phyloP scores from a whole-genome alignment of 2,329 filamentous ascomycete genomes.

The Epichloe sp. region DNA sequence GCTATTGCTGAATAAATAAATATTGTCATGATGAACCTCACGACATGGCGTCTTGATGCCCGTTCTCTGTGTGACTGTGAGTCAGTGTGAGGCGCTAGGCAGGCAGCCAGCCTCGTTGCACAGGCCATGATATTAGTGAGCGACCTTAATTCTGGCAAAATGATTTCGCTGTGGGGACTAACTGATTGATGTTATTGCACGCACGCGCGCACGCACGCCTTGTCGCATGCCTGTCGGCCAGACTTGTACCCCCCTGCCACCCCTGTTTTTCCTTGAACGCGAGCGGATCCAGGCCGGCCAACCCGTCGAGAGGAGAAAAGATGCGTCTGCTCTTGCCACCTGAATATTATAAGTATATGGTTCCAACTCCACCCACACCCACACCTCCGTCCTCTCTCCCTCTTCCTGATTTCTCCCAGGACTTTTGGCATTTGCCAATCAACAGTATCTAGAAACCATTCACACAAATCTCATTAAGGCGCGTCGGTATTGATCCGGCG shows the following conservation, averaged over 20 bases:
- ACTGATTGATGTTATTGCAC: neutral
- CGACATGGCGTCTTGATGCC: neutral
- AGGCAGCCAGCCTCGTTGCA: neutral
- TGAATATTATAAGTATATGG: conserved; percentile 15
- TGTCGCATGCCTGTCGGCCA: conserved; percentile 14
- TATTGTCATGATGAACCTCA: no score
- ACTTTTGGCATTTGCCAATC: conserved; percentile 28
- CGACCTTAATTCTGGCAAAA: neutral
- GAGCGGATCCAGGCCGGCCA: neutral
- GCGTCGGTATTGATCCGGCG: conserved; percentile 14
- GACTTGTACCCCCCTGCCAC: conserved; percentile 4
- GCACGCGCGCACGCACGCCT: conserved; percentile 3
- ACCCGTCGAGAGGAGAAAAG: neutral
- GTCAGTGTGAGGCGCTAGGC: neutral
- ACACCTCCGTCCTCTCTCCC: conserved; percentile 10
- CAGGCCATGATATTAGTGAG: neutral
- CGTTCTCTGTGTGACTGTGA: neutral
- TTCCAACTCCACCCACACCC: conserved; percentile 18
- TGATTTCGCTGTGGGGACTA: neutral
- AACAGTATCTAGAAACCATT: conserved; percentile 9
- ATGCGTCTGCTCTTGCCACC: neutral
- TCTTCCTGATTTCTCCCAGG: conserved; percentile 11
- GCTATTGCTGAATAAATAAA: no score
- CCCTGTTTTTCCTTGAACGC: neutral
- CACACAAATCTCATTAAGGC: conserved; percentile 9